phyloP scores from a whole-genome alignment of 441 rosid genomes.

The Gossypium aridum region DNA sequence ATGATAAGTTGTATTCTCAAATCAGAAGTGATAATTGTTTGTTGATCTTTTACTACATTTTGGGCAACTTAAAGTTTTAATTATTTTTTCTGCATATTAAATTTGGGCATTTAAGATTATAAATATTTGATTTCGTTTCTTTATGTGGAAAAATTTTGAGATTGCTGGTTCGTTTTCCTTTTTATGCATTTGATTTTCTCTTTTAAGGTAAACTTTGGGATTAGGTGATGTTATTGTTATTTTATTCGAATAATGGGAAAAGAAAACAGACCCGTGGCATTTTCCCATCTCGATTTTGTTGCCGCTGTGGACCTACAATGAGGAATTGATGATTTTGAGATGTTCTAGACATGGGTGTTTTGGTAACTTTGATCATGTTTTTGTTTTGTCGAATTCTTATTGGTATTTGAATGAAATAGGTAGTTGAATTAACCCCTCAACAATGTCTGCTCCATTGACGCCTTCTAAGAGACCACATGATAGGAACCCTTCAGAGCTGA shows the following conservation, averaged over 20 bases:
- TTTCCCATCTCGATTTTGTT: not conserved
- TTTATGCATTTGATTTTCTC: not conserved
- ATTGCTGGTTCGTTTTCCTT: not conserved
- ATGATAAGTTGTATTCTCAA: not conserved
- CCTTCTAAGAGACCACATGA: constrained; percentile 60
- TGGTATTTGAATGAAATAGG: constrained; percentile 2
- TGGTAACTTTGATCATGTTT: not conserved
- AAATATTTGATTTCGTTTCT: not conserved
- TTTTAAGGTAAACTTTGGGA: not conserved
- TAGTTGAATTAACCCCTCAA: constrained; percentile 1
- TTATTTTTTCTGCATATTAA: not conserved
- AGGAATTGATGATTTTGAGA: not conserved
- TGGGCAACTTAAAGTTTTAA: not conserved
- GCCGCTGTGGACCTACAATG: not conserved
- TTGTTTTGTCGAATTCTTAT: not conserved
- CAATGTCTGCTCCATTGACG: constrained; percentile 44
- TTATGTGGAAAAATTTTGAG: not conserved
- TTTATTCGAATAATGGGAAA: not conserved
- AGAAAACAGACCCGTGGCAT: not conserved
- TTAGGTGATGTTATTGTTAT: not conserved
- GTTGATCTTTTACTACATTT: not conserved
- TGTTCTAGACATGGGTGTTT: not conserved
- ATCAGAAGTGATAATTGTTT: not conserved
- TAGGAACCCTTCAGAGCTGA: constrained; percentile 28
- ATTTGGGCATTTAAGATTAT: not conserved